Conservation (phyloP, 2,329 filamentous ascomycete genomes). For the Penicillium sp. region DNA sequence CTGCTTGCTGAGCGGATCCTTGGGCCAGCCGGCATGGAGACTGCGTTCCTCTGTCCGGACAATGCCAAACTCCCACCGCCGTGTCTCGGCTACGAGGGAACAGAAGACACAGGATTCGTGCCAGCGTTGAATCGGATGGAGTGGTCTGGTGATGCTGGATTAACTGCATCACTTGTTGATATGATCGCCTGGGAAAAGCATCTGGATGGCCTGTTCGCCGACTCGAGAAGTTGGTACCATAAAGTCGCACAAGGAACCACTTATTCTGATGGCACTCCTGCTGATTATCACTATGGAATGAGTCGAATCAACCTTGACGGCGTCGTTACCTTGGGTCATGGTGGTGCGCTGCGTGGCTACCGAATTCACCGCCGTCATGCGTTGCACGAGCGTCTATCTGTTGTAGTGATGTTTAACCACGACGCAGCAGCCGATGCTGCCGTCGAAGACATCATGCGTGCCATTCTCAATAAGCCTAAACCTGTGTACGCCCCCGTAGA, state of each 20-base stretch:
- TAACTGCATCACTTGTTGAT: constrained; percentile 46
- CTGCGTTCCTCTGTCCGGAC: constrained; percentile 40
- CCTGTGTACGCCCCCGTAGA: neutral
- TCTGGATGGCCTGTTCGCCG: constrained; percentile 33
- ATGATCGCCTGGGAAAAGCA: constrained; percentile 50
- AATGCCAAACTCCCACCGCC: constrained; percentile 40
- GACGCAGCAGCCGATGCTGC: constrained; percentile 31
- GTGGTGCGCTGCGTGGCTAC: constrained; percentile 46
- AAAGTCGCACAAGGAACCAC: constrained; percentile 26
- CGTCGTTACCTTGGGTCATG: constrained; percentile 37
- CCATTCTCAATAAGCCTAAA: constrained; percentile 26
- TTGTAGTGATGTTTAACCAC: constrained; percentile 45
- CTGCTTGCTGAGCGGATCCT: constrained; percentile 43
- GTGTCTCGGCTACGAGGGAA: constrained; percentile 47
- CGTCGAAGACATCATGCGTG: constrained; percentile 32
- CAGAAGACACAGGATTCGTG: constrained; percentile 37
- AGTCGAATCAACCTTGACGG: constrained; percentile 25
- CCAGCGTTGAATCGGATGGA: constrained; percentile 44
- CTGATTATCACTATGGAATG: constrained; percentile 43
- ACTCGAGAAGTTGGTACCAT: constrained; percentile 37
- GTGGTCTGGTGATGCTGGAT: constrained; percentile 49
- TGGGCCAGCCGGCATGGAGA: constrained; percentile 44
- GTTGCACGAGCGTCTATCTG: constrained; percentile 36
- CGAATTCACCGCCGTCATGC: constrained; percentile 38
- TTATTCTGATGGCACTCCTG: constrained; percentile 36